Percentiles rank a stretch among this genome's conserved stretches.
Evolutionary conservation across 2,329 filamentous ascomycete genomes (phyloP).

Genomic region (Stagonosporopsis cucurbitacearum): DNA sequence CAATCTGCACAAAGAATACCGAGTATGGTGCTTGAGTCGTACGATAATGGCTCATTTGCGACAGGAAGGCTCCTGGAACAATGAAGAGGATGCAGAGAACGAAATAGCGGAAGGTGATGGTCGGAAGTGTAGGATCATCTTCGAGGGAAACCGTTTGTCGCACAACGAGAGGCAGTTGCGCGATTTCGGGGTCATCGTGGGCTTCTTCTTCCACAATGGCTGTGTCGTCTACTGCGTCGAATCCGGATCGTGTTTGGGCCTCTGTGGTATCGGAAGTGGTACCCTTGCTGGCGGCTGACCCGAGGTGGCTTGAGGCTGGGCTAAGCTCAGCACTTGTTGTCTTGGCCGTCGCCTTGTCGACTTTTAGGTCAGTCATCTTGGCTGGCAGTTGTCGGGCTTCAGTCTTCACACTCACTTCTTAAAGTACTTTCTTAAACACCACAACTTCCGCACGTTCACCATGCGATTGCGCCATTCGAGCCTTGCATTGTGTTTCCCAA

Average conservation of each 20-base stretch:
- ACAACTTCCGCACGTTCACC: neutral
- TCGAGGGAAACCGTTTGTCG: slow-evolving; percentile 64
- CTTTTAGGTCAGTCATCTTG: slow-evolving; percentile 16
- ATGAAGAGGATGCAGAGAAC: slow-evolving; percentile 63
- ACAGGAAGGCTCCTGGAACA: slow-evolving; percentile 63
- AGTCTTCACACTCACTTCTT: neutral
- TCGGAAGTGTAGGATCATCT: slow-evolving; percentile 63
- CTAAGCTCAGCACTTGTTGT: slow-evolving; percentile 21
- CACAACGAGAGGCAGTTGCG: slow-evolving; percentile 62
- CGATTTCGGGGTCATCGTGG: slow-evolving; percentile 36
- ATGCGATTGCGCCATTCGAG: slow-evolving; percentile 17
- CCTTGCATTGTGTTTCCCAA: slow-evolving; percentile 12
- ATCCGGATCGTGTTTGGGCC: slow-evolving; percentile 2
- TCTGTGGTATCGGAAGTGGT: slow-evolving; percentile 3
- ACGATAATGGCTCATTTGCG: slow-evolving; percentile 62
- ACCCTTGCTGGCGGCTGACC: slow-evolving; percentile 5
- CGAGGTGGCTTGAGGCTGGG: slow-evolving; percentile 14
- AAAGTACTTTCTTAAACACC: slow-evolving; percentile 13
- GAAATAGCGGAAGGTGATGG: slow-evolving; percentile 67
- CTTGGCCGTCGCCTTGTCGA: slow-evolving; percentile 23
- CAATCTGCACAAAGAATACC: slow-evolving; percentile 67
- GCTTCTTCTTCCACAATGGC: slow-evolving; percentile 24
- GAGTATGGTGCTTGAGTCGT: slow-evolving; percentile 66
- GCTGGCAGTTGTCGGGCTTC: slow-evolving; percentile 7
- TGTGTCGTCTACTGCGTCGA: slow-evolving; percentile 16